Percentiles rank a stretch among this genome's conserved stretches.
Evolutionary conservation across 371 early-diverging fungal species (phyloP).

Genomic region (Mucor circinelloides): DNA sequence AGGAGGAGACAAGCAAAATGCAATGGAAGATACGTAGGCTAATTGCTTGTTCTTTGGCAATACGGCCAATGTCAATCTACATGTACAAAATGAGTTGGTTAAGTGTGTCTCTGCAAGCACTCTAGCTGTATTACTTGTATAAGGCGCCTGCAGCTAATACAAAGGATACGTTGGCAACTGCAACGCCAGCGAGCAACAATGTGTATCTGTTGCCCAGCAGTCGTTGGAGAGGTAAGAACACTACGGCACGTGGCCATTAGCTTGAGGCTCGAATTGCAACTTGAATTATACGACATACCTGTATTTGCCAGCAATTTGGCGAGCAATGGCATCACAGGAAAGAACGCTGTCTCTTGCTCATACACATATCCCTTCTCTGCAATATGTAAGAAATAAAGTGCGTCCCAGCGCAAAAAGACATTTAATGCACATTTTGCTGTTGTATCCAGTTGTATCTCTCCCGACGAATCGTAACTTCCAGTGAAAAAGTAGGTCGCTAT

Average conservation of each 20-base stretch:
- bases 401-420: constrained; percentile 90
- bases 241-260: constrained; percentile 19
- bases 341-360: constrained; percentile 94
- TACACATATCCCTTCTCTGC: constrained; percentile 81
- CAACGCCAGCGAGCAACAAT: constrained; percentile 65
- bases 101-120: too few relatives aligned
- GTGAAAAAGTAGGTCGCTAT: constrained; percentile 23
- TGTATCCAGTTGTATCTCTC: constrained; percentile 31
- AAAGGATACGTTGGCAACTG: constrained; percentile 77
- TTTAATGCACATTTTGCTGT: constrained; percentile 13
- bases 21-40: constrained; percentile 69
- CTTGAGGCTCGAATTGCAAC: too few relatives aligned
- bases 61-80: constrained; percentile 48
- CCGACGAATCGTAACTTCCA: constrained; percentile 49
- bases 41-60: constrained; percentile 54
- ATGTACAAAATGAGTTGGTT: not conserved
- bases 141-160: constrained; percentile 76
- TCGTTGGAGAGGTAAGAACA: constrained; percentile 45
- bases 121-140: constrained; percentile 53
- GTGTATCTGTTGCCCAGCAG: constrained; percentile 49
- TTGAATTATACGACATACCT: not conserved
- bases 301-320: constrained; percentile 55
- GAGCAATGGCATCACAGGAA: constrained; percentile 80
- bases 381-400: constrained; percentile 86
- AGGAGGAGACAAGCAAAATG: constrained; percentile 79